Percentiles rank a stretch among this genome's conserved stretches.
These are phyloP conservation scores for Malus sieversii DNA, from an alignment of 306 rosid species.

Conservation along the genomic window DNA sequence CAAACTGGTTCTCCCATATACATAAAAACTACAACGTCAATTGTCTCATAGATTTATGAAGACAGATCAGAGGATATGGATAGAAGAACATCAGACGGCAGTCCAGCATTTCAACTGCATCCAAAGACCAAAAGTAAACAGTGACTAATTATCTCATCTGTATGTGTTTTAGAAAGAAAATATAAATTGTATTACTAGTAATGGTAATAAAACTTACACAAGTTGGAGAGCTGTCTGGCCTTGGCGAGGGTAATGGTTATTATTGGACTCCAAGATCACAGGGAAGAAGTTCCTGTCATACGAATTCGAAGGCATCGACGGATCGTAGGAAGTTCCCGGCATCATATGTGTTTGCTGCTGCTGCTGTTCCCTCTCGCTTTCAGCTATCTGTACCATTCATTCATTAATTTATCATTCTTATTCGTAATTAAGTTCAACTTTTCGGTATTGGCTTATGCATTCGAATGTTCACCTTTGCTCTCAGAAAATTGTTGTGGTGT, in stretches of 20 bases:
- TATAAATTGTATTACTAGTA: not conserved
- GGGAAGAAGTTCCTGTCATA: conserved; percentile 57
- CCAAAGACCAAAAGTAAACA: not conserved
- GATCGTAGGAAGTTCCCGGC: conserved; percentile 36
- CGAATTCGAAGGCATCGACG: conserved; percentile 37
- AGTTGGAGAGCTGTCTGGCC: conserved; percentile 77
- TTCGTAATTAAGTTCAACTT: not conserved
- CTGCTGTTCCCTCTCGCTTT: conserved; percentile 61
- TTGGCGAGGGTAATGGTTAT: conserved; percentile 49
- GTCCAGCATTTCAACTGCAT: conserved; percentile 17
- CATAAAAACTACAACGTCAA: not conserved
- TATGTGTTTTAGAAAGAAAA: not conserved
- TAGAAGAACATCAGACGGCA: not conserved
- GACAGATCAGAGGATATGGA: not conserved
- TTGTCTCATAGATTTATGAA: not conserved
- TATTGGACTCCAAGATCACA: conserved; percentile 36
- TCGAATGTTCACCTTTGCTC: conserved; percentile 52
- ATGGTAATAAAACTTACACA: conserved; percentile 42
- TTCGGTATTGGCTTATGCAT: not conserved
- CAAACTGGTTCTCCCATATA: conserved; percentile 1
- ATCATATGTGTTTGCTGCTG: conserved; percentile 50
- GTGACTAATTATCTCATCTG: not conserved
- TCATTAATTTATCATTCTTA: not conserved
- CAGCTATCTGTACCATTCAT: conserved; percentile 50
- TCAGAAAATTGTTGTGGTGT: conserved; percentile 71